Conservation (phyloP, 2,329 filamentous ascomycete genomes). For the Penicillium sp. region DNA sequence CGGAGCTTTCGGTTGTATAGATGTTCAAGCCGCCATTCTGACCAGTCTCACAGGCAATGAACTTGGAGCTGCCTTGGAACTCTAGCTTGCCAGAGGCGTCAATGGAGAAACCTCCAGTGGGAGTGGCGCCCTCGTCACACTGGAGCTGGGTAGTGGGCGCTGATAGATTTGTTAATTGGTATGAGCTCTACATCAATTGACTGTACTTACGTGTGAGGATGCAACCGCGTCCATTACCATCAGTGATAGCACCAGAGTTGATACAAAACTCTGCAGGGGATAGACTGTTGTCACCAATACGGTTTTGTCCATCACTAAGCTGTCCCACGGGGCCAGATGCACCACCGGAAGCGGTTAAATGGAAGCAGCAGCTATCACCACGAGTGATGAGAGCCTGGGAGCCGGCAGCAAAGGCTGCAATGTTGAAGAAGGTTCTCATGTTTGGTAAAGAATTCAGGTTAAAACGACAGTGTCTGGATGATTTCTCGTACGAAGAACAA, state of each 20-base stretch:
- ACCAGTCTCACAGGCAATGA: conserved; percentile 65
- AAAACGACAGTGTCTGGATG: background rate
- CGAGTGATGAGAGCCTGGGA: conserved; percentile 51
- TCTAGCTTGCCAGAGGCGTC: conserved; percentile 59
- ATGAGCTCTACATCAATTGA: conserved; percentile 1
- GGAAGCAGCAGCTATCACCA: conserved; percentile 57
- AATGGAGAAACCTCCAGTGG: conserved; percentile 64
- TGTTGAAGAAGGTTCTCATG: conserved; percentile 48
- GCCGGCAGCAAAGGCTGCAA: conserved; percentile 47
- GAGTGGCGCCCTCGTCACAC: conserved; percentile 62
- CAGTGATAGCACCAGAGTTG: conserved; percentile 59
- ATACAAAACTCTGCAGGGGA: conserved; percentile 61
- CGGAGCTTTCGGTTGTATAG: conserved; percentile 41
- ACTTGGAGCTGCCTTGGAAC: conserved; percentile 59
- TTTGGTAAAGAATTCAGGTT: background rate
- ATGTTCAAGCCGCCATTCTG: conserved; percentile 49
- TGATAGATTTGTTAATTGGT: conserved; percentile 34
- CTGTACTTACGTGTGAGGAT: conserved; percentile 63
- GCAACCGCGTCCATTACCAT: conserved; percentile 64
- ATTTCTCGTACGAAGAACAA: background rate
- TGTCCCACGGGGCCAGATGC: conserved; percentile 62
- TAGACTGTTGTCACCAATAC: conserved; percentile 58
- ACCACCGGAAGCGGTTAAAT: conserved; percentile 57
- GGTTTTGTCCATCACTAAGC: conserved; percentile 66
- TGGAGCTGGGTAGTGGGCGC: conserved; percentile 65